Base-by-base conservation (phyloP, 257 asterid genomes). In the Henckelia pumila region DNA sequence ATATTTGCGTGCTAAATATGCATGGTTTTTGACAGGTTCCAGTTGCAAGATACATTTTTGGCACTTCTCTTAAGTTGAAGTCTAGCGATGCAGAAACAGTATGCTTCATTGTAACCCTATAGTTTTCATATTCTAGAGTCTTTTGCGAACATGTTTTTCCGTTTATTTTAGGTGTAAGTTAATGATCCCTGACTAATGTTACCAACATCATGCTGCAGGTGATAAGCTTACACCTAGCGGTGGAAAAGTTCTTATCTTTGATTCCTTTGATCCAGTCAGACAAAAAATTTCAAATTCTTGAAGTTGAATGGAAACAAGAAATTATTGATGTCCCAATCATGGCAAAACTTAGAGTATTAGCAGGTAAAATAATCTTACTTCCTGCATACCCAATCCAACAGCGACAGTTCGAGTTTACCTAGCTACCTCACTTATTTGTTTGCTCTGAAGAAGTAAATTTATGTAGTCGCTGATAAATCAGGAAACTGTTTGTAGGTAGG, bases 1-100 rank as follows among this genome's bases (percentile, higher is more conserved):
- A 6, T 32, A n/a, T 28, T 20, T 25, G 17, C 16, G 10, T 28
- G 16, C 62, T 61, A 24, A 61, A 25, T 29, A 52, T 71, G 59
- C 63, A 33, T 66, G 53, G 28, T 40, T 56, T 56, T 64, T 24
- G 62, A 67, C 86, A 91, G 97, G 70, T 84, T 77, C 95, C 96
- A 23, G 89, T 83, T 55, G 89, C 74, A 58, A 83, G 76, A 75
- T 70, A 84, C 75, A 77, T 92, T 67, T 64, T 87, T 71, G 84
- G 84, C 47, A 62, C 75, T 69, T 86, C 96, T 64, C 96, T 93
- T 81, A 93, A 93, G 90, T 76, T 84, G 68, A 88, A 89, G 77
- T 37, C 82, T 63, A 88, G 83, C 71, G 96, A 89, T 74, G 88
- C 96, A 13, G 96, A 88, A 53, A 70, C 73, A 37, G 96, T 91